Base-by-base conservation (phyloP, 768 basidiomycete genomes). In the Kwoniella botswanensis region DNA sequence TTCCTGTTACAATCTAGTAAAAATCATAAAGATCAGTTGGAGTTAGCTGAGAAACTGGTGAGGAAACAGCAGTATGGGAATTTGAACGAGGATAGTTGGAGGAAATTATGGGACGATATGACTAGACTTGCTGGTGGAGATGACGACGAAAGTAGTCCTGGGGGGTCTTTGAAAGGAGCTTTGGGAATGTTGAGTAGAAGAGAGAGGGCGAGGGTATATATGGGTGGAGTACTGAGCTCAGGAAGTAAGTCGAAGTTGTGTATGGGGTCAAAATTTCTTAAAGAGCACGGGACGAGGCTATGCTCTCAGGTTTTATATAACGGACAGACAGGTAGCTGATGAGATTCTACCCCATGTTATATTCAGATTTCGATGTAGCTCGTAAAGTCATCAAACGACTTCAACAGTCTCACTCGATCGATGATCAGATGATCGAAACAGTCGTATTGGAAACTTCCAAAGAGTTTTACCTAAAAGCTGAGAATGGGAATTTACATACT, bases 401-500 rank as follows among this genome's bases (percentile, higher is more conserved):
- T 26, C 86, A 85, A 42, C 74, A 76, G 4, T 86, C 87, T 29
- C 75, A 90, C 1, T 85, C 85, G 0, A 84, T 96, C 18, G 84
- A 86, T 35, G 74, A 85, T 26, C 82, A 85, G 24, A 83, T 84
- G 4, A 83, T 92, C 4, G 94, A 98, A 82, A 88, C 90, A 42
- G 88, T 96, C 13, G 94, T 93, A 74, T 84, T 99, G 21, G 82
- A 88, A 1, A 89, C 89, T 54, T 93, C 93, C 3, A 88, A 89
- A 58, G 97, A 98, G 85, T 89, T 97, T 71, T 99, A 98, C 83
- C 94, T 98, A 80, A 98, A 98, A 76, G 92, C 97, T 2, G 90
- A 87, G 72, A 91, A 90, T 0, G 97, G 94, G 5, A 99, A 98
- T 78, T 91, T 94, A 80, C 92, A 93, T 75, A 87, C 88, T 46